Conservation (phyloP, 306 rosid genomes). For the Purshia tridentata region DNA sequence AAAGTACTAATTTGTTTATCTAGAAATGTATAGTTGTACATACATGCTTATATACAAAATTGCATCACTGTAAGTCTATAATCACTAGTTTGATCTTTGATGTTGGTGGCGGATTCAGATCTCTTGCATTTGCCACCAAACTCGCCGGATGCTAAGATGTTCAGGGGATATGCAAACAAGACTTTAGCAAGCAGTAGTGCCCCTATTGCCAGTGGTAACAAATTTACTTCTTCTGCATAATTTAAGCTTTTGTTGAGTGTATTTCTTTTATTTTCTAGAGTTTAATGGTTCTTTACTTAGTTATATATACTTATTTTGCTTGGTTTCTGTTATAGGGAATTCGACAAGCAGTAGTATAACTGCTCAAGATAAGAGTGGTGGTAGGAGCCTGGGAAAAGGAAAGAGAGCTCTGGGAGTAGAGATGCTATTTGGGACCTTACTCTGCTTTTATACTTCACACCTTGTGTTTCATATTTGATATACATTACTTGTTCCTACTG, state of each 20-base stretch:
- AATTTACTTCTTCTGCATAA: background rate
- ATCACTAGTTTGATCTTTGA: background rate
- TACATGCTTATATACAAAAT: background rate
- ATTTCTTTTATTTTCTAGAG: background rate
- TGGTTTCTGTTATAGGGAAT: constrained; percentile 24
- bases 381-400: constrained; percentile 46
- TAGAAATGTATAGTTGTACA: background rate
- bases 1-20: no score
- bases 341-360: constrained; percentile 31
- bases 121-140: constrained; percentile 66
- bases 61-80: background rate
- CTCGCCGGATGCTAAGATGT: constrained; percentile 57
- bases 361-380: constrained; percentile 36
- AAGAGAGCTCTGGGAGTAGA: constrained; percentile 31
- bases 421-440: constrained; percentile 34
- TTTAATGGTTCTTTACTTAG: background rate
- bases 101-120: constrained; percentile 40
- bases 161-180: constrained; percentile 32
- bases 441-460: constrained; percentile 37
- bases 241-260: background rate
- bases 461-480: constrained; percentile 36
- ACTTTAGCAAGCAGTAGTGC: constrained; percentile 13
- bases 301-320: background rate
- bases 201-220: constrained; percentile 35
- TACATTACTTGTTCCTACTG: background rate